These are phyloP conservation scores for Eucalyptus pauciflora DNA, from an alignment of 345 rosid genomes.

Conservation along the genomic window DNA sequence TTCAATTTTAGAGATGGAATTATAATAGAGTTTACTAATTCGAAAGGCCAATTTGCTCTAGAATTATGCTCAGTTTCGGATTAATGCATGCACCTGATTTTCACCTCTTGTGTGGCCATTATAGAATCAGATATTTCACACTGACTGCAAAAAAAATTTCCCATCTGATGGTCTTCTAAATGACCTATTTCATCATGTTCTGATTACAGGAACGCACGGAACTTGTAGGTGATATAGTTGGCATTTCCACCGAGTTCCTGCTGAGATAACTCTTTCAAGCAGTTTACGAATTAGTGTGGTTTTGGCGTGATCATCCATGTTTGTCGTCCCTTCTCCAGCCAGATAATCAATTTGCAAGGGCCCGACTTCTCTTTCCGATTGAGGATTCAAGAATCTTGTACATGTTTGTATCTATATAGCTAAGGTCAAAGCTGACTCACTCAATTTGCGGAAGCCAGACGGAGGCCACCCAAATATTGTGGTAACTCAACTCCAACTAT, in stretches of 20 bases:
- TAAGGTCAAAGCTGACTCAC: background rate
- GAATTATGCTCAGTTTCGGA: background rate
- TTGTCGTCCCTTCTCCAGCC: background rate
- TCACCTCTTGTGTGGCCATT: background rate
- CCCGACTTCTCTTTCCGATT: background rate
- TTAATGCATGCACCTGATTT: background rate
- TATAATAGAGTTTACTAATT: background rate
- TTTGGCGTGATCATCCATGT: background rate
- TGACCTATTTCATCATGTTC: background rate
- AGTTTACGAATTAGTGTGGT: background rate
- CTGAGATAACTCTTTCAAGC: background rate
- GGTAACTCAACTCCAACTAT: background rate
- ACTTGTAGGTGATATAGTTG: background rate
- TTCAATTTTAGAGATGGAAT: background rate
- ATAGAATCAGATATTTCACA: background rate
- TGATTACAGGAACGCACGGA: conserved; percentile 2
- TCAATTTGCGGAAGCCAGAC: background rate
- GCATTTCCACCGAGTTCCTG: background rate
- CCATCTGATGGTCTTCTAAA: background rate
- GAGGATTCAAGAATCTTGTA: background rate
- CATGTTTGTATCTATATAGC: background rate
- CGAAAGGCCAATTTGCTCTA: background rate
- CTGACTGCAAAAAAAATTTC: background rate
- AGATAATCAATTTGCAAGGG: background rate
- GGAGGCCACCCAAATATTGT: background rate